Percentiles rank a stretch among this genome's conserved stretches.
These are phyloP conservation scores for Dothistroma septosporum DNA, from an alignment of 2,329 filamentous ascomycete species.

Conservation along the genomic window DNA sequence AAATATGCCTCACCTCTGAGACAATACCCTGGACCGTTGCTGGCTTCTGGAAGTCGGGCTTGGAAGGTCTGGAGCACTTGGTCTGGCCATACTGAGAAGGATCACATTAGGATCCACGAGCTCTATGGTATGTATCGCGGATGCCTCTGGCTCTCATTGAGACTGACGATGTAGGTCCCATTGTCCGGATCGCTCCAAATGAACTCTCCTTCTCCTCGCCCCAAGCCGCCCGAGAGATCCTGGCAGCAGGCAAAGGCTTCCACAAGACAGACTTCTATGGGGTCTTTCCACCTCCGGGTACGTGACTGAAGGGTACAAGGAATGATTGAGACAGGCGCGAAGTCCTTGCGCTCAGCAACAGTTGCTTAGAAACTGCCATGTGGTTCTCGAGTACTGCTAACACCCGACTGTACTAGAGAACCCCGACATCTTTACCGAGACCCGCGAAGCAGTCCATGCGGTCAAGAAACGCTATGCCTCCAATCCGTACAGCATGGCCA, in stretches of 20 bases:
- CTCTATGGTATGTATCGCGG: slow-evolving; percentile 14
- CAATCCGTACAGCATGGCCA: slow-evolving; percentile 51
- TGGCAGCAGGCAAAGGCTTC: slow-evolving; percentile 32
- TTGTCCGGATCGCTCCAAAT: slow-evolving; percentile 32
- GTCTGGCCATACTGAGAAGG: slow-evolving; percentile 26
- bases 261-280: slow-evolving; percentile 33
- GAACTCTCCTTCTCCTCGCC: slow-evolving; percentile 32
- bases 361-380: too few relatives aligned
- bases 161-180: slow-evolving; percentile 17
- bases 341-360: too few relatives aligned
- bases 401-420: slow-evolving; percentile 38
- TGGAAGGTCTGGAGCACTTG: slow-evolving; percentile 30
- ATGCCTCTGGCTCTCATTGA: not conserved
- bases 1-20: slow-evolving; percentile 28
- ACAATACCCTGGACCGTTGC: slow-evolving; percentile 29
- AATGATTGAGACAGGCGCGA: too few relatives aligned
- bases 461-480: slow-evolving; percentile 46
- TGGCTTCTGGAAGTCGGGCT: slow-evolving; percentile 30
- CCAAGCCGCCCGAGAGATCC: slow-evolving; percentile 30
- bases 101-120: slow-evolving; percentile 26
- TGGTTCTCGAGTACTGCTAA: too few relatives aligned
- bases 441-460: slow-evolving; percentile 52
- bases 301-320: too few relatives aligned
- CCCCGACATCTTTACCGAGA: slow-evolving; percentile 57
- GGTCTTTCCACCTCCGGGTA: slow-evolving; percentile 50